Base-by-base conservation (phyloP, 345 rosid species). In the Geranium rotundifolium region DNA sequence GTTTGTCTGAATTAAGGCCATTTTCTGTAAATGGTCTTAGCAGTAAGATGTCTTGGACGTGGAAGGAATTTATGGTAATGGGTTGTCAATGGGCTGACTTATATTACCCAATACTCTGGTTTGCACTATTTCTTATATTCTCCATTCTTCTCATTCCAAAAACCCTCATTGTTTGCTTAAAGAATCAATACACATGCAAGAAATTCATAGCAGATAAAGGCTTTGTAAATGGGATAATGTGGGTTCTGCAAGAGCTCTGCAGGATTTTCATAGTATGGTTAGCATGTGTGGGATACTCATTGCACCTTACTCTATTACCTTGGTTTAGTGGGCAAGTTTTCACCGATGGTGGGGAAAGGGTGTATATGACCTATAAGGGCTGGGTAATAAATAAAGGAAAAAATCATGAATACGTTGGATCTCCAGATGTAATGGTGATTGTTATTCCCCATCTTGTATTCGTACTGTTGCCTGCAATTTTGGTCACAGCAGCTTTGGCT, bases 1-100 rank as follows among this genome's bases (percentile, higher is more conserved):
- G 86, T 27, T 70, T 64, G 39, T 81, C 84, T 19, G 95, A 88
- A 73, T 62, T 77, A 70, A 81, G 87, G 37, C 95, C 99, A 49
- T 90, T 90, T 73, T 93, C 97, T 62, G 62, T 84, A 65, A 80
- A 90, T 57, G 91, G 97, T 69, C 77, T 77, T 27, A 75, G 72
- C 71, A 74, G 78, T 67, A 71, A 74, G 75, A 58, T 86, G 61
- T 78, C 85, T 2, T 90, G 99, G 99, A 84, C 96, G 16, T 93
- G 97, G 99, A 87, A 76, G 71, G 99, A 93, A 77, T 86, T 90
- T 62, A 73, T 66, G 58, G 91, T 88, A 68, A 86, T 93, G 95
- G 99, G 96, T 37, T 69, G 82, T 75, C 96, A 88, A 46, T 90
- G 96, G 96, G 84, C 69, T 46, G 80, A 79, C 23, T 73, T 87